Conservation (phyloP, 805 yeast genomes). For the Millerago galiae region DNA sequence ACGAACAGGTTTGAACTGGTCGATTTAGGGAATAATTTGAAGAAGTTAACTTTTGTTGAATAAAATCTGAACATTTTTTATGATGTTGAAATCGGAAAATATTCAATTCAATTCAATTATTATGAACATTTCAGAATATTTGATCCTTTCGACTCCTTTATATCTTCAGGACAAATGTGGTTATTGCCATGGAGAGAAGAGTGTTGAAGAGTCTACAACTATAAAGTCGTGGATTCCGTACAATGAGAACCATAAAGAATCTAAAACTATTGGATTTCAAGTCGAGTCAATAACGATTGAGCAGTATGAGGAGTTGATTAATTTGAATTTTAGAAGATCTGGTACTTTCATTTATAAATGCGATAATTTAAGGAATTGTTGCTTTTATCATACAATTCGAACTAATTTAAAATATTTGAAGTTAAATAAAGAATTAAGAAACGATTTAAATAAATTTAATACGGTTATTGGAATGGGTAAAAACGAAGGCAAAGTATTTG, state of each 20-base stretch:
- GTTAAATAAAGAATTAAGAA: slow-evolving; percentile 60
- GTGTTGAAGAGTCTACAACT: slow-evolving; percentile 28
- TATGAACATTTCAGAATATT: background rate
- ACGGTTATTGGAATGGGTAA: slow-evolving; percentile 8
- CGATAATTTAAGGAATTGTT: slow-evolving; percentile 68
- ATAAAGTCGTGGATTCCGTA: slow-evolving; percentile 29
- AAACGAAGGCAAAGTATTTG: slow-evolving; percentile 18
- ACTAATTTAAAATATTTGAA: slow-evolving; percentile 42
- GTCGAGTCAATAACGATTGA: slow-evolving; percentile 39
- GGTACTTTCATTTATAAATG: slow-evolving; percentile 63
- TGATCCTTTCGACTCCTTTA: slow-evolving; percentile 39
- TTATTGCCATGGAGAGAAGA: slow-evolving; percentile 48
- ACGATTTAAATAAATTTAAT: slow-evolving; percentile 54
- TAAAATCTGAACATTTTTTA: slow-evolving; percentile 6
- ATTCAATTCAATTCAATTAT: background rate
- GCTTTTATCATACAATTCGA: slow-evolving; percentile 73
- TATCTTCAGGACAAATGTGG: slow-evolving; percentile 56
- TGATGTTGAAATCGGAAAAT: background rate
- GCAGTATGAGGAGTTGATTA: slow-evolving; percentile 59
- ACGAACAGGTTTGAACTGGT: slow-evolving; percentile 68
- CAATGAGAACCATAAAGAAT: slow-evolving; percentile 7
- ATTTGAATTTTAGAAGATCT: slow-evolving; percentile 74
- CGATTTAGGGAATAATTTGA: slow-evolving; percentile 66
- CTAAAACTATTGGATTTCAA: slow-evolving; percentile 32
- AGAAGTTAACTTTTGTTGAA: slow-evolving; percentile 32